A percentile compares a stretch with the other conserved stretches of the same genome.
Conservation (phyloP, 2,329 filamentous ascomycete genomes). For the Monilinia fructicola region DNA sequence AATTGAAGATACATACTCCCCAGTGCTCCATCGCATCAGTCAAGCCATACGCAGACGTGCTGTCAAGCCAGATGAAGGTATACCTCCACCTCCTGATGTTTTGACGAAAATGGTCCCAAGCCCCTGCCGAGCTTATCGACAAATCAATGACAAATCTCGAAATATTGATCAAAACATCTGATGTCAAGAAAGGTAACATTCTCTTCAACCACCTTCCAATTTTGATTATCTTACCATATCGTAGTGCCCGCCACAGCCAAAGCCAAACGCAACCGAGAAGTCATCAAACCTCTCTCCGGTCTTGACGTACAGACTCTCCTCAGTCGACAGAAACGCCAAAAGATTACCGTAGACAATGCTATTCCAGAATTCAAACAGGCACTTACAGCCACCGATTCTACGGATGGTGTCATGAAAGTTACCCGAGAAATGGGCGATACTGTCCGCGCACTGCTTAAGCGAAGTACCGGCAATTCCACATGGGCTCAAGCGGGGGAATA, state of each 20-base stretch:
- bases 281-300: conserved; percentile 81
- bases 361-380: conserved; percentile 89
- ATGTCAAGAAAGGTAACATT: conserved; percentile 74
- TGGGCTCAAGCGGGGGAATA: conserved; percentile 76
- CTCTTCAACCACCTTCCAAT: neutral
- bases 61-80: conserved; percentile 64
- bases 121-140: conserved; percentile 65
- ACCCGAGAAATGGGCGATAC: conserved; percentile 73
- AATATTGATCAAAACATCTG: conserved; percentile 64
- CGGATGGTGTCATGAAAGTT: conserved; percentile 63
- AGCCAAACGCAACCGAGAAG: conserved; percentile 64
- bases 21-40: conserved; percentile 83
- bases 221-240: conserved; percentile 7
- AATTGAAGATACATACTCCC: conserved; percentile 80
- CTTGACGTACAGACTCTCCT: conserved; percentile 83
- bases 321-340: conserved; percentile 52
- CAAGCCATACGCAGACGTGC: conserved; percentile 83
- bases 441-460: conserved; percentile 64
- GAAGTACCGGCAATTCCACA: conserved; percentile 72
- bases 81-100: conserved; percentile 61
- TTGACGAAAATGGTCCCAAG: conserved; percentile 72
- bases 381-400: conserved; percentile 59
- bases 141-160: conserved; percentile 58
- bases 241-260: conserved; percentile 76
- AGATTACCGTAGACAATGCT: conserved; percentile 68